Conservation (phyloP, 352 stramenopile species). For the Bremia lactucae region DNA sequence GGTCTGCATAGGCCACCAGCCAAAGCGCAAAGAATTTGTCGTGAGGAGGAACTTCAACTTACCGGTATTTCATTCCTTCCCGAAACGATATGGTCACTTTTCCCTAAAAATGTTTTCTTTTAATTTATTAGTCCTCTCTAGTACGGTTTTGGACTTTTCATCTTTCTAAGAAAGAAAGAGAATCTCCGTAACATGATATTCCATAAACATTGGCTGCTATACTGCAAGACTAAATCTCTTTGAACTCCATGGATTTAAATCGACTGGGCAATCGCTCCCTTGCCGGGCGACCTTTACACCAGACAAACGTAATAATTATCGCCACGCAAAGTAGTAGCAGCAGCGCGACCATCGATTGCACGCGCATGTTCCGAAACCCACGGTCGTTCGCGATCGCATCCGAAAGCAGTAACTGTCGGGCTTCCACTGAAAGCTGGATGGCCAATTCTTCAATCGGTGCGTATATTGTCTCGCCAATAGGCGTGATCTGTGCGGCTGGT, state of each 20-base stretch:
- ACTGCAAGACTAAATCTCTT: constrained; percentile 58
- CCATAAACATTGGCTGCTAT: too few species aligned
- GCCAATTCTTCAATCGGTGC: constrained; percentile 59
- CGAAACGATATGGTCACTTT: too few species aligned
- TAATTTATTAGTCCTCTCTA: too few species aligned
- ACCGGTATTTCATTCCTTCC: too few species aligned
- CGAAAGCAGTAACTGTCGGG: constrained; percentile 40
- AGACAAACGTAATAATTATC: constrained; percentile 64
- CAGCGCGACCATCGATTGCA: constrained; percentile 58
- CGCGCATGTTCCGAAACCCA: constrained; percentile 20
- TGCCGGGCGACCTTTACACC: constrained; percentile 56
- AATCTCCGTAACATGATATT: too few species aligned
- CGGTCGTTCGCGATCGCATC: constrained; percentile 30
- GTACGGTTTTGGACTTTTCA: too few species aligned
- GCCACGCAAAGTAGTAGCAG: constrained; percentile 58
- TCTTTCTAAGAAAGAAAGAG: constrained; percentile 6
- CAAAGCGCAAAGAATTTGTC: constrained; percentile 3
- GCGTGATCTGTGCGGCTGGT: constrained; percentile 57
- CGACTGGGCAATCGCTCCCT: constrained; percentile 70
- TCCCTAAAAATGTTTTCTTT: too few species aligned
- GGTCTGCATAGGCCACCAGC: constrained; percentile 19
- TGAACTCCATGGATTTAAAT: constrained; percentile 67
- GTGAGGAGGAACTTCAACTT: constrained; percentile 19
- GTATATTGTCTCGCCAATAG: constrained; percentile 66
- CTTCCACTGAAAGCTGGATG: constrained; percentile 75